These are phyloP conservation scores for Thalassiosira livingstoniorum DNA, from an alignment of 352 stramenopile genomes.

Conservation along the genomic window DNA sequence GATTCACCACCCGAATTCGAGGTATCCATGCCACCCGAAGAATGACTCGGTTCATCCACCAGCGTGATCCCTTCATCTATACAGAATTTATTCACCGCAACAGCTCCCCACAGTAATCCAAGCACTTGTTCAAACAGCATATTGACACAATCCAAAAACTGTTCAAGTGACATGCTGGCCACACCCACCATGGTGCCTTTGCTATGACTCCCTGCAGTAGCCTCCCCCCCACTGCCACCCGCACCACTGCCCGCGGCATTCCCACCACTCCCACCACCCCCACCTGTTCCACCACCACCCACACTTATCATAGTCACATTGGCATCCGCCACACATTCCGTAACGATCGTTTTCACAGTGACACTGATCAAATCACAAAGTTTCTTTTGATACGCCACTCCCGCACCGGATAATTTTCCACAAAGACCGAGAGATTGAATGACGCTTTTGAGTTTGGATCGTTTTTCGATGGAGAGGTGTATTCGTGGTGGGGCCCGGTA, in stretches of 20 bases:
- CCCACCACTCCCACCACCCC: not conserved
- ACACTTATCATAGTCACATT: too few species aligned
- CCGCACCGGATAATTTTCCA: constrained; percentile 57
- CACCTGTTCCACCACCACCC: not conserved
- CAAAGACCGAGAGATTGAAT: constrained; percentile 68
- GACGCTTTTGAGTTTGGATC: constrained; percentile 60
- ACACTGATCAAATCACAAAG: constrained; percentile 80
- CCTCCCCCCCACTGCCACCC: not conserved
- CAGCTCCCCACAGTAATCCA: constrained; percentile 64
- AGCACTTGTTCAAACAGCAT: constrained; percentile 86
- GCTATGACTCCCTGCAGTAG: not conserved
- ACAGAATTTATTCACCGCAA: constrained; percentile 80
- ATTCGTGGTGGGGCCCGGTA: constrained; percentile 44
- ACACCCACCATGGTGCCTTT: constrained; percentile 63
- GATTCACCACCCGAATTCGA: too few species aligned
- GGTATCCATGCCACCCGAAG: too few species aligned
- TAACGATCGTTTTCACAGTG: constrained; percentile 82
- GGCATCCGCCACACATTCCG: constrained; percentile 73
- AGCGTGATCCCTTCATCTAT: constrained; percentile 68
- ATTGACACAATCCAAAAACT: constrained; percentile 85
- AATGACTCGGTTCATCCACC: constrained; percentile 44
- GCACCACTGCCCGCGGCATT: constrained; percentile 46
- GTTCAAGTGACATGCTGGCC: constrained; percentile 74
- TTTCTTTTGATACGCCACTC: constrained; percentile 68
- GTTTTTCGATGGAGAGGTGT: constrained; percentile 34